These are phyloP conservation scores for Sclerotinia borealis DNA, from an alignment of 2,329 filamentous ascomycete genomes.

Conservation along the genomic window DNA sequence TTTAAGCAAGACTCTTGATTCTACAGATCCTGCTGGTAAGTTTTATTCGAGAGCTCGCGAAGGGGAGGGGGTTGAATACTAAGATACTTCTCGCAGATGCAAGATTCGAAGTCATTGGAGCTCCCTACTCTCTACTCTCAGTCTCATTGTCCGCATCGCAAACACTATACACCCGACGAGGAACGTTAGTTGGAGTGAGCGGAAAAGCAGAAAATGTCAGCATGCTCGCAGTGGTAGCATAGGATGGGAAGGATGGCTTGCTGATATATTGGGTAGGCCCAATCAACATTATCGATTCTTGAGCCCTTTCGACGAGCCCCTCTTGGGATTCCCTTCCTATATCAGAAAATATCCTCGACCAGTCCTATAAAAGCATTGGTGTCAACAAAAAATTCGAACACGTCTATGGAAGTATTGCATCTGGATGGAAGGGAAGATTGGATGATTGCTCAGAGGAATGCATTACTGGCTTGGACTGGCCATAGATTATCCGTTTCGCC, in stretches of 20 bases:
- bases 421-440: slow-evolving; percentile 93
- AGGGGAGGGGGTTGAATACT: slow-evolving; percentile 1
- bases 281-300: slow-evolving; percentile 83
- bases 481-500: slow-evolving; percentile 74
- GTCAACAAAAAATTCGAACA: slow-evolving; percentile 77
- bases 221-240: slow-evolving; percentile 7
- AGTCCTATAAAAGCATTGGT: slow-evolving; percentile 84
- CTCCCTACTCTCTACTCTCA: slow-evolving; percentile 88
- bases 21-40: slow-evolving; percentile 28
- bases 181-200: slow-evolving; percentile 82
- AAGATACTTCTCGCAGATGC: slow-evolving; percentile 57
- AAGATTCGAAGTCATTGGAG: slow-evolving; percentile 86
- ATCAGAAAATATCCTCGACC: slow-evolving; percentile 83
- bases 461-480: slow-evolving; percentile 93
- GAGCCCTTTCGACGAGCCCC: slow-evolving; percentile 74
- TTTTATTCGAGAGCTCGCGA: neutral
- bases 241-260: slow-evolving; percentile 6
- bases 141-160: slow-evolving; percentile 91
- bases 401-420: slow-evolving; percentile 80
- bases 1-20: slow-evolving; percentile 45
- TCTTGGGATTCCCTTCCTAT: slow-evolving; percentile 88
- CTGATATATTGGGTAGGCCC: slow-evolving; percentile 48
- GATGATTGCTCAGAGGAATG: slow-evolving; percentile 83
- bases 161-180: slow-evolving; percentile 84
- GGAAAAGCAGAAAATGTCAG: slow-evolving; percentile 85